Conservation (phyloP, 257 asterid species). For the Paraleonurus japonicus region DNA sequence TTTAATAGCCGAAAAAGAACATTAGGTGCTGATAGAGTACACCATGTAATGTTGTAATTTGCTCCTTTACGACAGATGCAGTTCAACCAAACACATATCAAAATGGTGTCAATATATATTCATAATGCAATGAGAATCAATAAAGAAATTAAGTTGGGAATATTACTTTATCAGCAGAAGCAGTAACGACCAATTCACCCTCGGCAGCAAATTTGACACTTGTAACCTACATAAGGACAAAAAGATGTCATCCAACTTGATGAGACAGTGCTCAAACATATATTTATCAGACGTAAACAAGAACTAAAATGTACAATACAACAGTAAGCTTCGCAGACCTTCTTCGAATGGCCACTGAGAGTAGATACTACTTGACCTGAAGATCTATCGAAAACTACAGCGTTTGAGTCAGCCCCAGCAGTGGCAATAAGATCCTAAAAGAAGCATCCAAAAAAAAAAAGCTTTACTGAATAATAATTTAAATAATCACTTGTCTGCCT, state of each 20-base stretch:
- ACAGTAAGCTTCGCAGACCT: slow-evolving; percentile 44
- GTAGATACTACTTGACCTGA: slow-evolving; percentile 94
- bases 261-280: neutral
- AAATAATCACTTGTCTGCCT: neutral
- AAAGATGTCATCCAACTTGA: slow-evolving; percentile 15
- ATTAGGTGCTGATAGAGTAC: neutral
- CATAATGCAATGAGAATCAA: slow-evolving; percentile 9
- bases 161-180: slow-evolving; percentile 91
- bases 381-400: slow-evolving; percentile 77
- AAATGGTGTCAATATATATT: neutral
- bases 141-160: neutral
- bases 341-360: slow-evolving; percentile 94
- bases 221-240: slow-evolving; percentile 51
- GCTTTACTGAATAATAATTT: neutral
- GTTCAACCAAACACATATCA: neutral
- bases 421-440: slow-evolving; percentile 88
- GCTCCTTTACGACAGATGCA: neutral
- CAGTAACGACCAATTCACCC: slow-evolving; percentile 75
- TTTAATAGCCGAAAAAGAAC: neutral
- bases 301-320: slow-evolving; percentile 3
- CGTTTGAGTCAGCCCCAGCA: slow-evolving; percentile 87
- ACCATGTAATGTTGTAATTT: neutral
- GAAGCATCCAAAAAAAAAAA: slow-evolving; percentile 19
- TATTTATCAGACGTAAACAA: slow-evolving; percentile 4
- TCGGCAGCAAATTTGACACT: slow-evolving; percentile 84